Percentiles rank a stretch among this genome's conserved stretches.
These are phyloP conservation scores for Gamsiella multidivaricata DNA, from an alignment of 192 early-diverging fungal species.

Conservation along the genomic window DNA sequence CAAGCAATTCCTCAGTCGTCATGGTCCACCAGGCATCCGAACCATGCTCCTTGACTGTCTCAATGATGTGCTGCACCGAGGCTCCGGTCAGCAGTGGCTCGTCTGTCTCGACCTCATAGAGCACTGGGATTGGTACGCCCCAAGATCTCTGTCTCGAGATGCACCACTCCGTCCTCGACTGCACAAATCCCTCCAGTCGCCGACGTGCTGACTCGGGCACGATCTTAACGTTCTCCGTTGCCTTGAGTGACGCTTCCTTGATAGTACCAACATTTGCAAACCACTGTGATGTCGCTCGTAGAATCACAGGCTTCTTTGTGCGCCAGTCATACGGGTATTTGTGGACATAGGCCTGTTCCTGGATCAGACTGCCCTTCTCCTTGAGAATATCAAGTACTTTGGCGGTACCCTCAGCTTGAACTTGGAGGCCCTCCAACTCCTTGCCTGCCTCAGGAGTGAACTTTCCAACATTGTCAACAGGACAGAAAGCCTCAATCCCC, in stretches of 20 bases:
- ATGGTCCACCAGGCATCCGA: conserved; percentile 80
- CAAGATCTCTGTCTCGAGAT: conserved; percentile 85
- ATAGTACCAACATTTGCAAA: conserved; percentile 78
- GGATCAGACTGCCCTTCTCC: conserved; percentile 55
- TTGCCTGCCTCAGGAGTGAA: conserved; percentile 74
- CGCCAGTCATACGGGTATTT: conserved; percentile 91
- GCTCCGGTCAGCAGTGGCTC: conserved; percentile 71
- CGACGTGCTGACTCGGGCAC: conserved; percentile 65
- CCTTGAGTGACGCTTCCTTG: conserved; percentile 68
- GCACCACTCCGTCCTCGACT: conserved; percentile 82
- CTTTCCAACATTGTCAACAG: conserved; percentile 76
- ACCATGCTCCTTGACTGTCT: conserved; percentile 65
- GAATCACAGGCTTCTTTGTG: conserved; percentile 82
- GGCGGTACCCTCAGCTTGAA: conserved; percentile 67
- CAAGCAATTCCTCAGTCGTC: conserved; percentile 68
- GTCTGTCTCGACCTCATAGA: conserved; percentile 72
- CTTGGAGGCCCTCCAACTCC: conserved; percentile 68
- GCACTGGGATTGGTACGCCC: conserved; percentile 85
- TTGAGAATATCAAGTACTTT: conserved; percentile 67
- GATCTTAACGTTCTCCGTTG: conserved; percentile 63
- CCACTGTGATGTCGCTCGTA: conserved; percentile 86
- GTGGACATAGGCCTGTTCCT: conserved; percentile 66
- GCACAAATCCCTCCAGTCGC: conserved; percentile 73
- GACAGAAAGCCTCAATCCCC: conserved; percentile 72
- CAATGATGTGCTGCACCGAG: conserved; percentile 74